Evolutionary conservation across 805 yeast species (phyloP).

Genomic region (Metschnikowia amazonensis): DNA sequence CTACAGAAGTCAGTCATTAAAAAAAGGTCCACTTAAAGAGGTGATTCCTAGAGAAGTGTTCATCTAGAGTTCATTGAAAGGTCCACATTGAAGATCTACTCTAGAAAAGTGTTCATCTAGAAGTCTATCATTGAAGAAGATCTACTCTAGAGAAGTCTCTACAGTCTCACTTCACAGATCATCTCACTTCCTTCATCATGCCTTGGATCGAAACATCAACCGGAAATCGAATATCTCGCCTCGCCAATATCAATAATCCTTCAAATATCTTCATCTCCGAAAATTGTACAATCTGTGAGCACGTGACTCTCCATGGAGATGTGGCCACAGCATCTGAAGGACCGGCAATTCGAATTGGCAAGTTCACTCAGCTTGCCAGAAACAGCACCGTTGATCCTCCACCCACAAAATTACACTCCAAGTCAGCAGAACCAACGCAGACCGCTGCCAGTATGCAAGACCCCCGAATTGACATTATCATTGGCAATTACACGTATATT

Average conservation of each 20-base stretch:
- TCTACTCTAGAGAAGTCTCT: no score
- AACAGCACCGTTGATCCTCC: conserved; percentile 31
- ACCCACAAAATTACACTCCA: neutral
- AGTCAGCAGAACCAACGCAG: neutral
- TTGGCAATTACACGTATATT: conserved; percentile 48
- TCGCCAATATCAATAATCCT: conserved; percentile 42
- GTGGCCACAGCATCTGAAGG: conserved; percentile 18
- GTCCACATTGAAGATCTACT: no score
- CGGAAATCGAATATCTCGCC: conserved; percentile 47
- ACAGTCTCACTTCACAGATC: no score
- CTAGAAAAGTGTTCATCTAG: no score
- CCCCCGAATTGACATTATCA: conserved; percentile 18
- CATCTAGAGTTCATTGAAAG: no score
- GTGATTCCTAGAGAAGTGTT: no score
- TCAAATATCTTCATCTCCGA: conserved; percentile 45
- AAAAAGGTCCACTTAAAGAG: no score
- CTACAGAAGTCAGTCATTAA: no score
- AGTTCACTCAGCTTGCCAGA: conserved; percentile 38
- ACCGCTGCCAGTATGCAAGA: neutral
- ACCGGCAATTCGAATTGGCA: conserved; percentile 43
- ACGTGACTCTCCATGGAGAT: conserved; percentile 35
- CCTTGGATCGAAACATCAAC: conserved; percentile 48
- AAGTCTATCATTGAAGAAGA: no score
- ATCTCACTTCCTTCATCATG: no score
- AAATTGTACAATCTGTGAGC: conserved; percentile 39